Base-by-base conservation (phyloP, 2,329 filamentous ascomycete genomes). In the Coleophoma crateriformis region DNA sequence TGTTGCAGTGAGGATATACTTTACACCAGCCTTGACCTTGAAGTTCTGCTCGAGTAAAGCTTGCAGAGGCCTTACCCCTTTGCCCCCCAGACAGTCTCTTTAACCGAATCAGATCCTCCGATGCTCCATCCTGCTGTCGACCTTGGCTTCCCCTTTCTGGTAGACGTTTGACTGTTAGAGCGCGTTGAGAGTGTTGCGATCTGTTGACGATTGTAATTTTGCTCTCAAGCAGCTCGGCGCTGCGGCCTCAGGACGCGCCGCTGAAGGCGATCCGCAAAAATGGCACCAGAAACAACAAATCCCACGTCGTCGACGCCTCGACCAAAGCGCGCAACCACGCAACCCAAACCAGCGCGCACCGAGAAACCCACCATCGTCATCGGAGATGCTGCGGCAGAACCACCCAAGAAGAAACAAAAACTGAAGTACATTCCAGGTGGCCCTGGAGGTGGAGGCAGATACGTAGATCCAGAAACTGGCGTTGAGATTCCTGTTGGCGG, bases 361-460 rank as follows among this genome's bases (percentile, higher is more conserved):
- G 58, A 61, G 27, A 63, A 60, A 49, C 50, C 58, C 14, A 58
- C 50, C 33, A 51, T 47, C 37, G 53, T 49, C 13, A 57, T 57
- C 17, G 53, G 50, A 27, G 15, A 12, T n/a, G 13, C 44, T 19
- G 52, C 58, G 20, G 63, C 60, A 7, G 62, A 65, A 44, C 62
- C 63, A 33, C 83, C 85, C 12, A 75, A 75, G 1, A 90, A 90
- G 70, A 81, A 80, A 64, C 78, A 84, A 58, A 61, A 44, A 12
- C 20, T 44, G 12, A 79, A 82, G 68, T 96, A 96, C 71, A 80
- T 95, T 44, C 89, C 92, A 33, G 90, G 90, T 44, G 90, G 90
- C 3, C 86, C 89, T 50, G 90, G 89, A 37, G 90, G 90, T 42
- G 90, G 90, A 50, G 90, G 90, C 17, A 77, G 90, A 64, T 95